phyloP scores from a whole-genome alignment of 2,329 filamentous ascomycete genomes.

The Aspergillus ibericus region DNA sequence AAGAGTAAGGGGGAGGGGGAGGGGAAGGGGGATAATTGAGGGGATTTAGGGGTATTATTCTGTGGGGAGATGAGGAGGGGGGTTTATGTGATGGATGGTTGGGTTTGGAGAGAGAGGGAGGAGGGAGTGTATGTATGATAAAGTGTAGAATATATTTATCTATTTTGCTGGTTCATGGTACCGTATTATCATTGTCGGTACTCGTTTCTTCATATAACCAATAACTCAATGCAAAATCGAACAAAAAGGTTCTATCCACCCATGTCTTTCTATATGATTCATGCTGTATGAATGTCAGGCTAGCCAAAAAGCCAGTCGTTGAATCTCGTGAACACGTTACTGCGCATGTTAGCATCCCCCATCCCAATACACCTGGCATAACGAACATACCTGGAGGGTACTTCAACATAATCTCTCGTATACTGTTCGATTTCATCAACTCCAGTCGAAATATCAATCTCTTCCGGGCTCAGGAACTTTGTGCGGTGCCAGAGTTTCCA shows the following conservation, averaged over 20 bases:
- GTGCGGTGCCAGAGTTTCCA: conserved; percentile 73
- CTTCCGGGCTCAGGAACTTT: conserved; percentile 54
- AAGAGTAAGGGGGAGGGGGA: conserved; percentile 23
- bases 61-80: not conserved
- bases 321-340: conserved; percentile 25
- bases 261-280: not conserved
- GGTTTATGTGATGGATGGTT: not conserved
- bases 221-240: not conserved
- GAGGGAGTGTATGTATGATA: not conserved
- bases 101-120: not conserved
- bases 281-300: not conserved
- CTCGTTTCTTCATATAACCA: not conserved
- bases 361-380: not conserved
- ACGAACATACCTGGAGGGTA: conserved; percentile 47
- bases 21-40: not conserved
- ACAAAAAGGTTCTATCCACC: not conserved
- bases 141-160: not conserved
- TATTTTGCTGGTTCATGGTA: not conserved
- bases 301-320: conserved; percentile 22
- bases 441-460: conserved; percentile 64
- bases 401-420: conserved; percentile 59
- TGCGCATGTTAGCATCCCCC: conserved; percentile 14
- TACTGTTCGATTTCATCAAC: conserved; percentile 69
- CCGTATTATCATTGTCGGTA: not conserved
- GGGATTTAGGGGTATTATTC: not conserved